Conservation (phyloP, 768 basidiomycete genomes). For the Lactifluus volemus region DNA sequence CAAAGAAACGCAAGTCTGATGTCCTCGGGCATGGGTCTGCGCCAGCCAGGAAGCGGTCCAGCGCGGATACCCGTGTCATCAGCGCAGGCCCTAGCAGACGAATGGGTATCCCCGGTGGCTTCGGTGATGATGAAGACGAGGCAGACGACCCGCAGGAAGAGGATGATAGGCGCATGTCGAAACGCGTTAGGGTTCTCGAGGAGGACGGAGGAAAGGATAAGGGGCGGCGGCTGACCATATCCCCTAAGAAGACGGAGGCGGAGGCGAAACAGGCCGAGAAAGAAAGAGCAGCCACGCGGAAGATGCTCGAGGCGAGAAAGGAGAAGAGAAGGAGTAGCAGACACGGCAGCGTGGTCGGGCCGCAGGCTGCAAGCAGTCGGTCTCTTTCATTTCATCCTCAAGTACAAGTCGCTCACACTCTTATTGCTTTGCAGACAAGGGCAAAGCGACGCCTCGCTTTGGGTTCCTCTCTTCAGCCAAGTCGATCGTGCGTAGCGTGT, state of each 20-base stretch:
- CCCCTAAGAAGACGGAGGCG: slow-evolving; percentile 19
- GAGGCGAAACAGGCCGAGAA: slow-evolving; percentile 28
- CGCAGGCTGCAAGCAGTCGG: slow-evolving; percentile 20
- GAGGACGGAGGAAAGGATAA: slow-evolving; percentile 27
- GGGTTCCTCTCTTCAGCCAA: slow-evolving; percentile 67
- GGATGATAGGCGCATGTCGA: slow-evolving; percentile 34
- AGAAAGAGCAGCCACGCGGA: slow-evolving; percentile 50
- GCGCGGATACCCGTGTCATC: slow-evolving; percentile 37
- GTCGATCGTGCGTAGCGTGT: slow-evolving; percentile 62
- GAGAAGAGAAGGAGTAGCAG: slow-evolving; percentile 62
- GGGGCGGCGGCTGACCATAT: slow-evolving; percentile 31
- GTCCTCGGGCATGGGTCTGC: slow-evolving; percentile 34
- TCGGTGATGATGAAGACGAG: slow-evolving; percentile 42
- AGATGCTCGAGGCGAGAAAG: slow-evolving; percentile 56
- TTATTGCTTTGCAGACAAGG: slow-evolving; percentile 19
- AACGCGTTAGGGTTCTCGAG: slow-evolving; percentile 35
- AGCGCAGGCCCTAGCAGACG: slow-evolving; percentile 38
- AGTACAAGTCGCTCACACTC: background rate
- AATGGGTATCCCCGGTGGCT: slow-evolving; percentile 45
- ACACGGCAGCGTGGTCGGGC: slow-evolving; percentile 26
- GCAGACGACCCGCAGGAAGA: slow-evolving; percentile 28
- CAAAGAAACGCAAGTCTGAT: slow-evolving; percentile 43
- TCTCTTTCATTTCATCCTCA: slow-evolving; percentile 9
- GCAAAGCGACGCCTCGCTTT: slow-evolving; percentile 46
- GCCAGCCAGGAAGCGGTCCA: slow-evolving; percentile 23